phyloP scores from a whole-genome alignment of 2,329 filamentous ascomycete genomes.

The Alternaria novae-zelandiae region DNA sequence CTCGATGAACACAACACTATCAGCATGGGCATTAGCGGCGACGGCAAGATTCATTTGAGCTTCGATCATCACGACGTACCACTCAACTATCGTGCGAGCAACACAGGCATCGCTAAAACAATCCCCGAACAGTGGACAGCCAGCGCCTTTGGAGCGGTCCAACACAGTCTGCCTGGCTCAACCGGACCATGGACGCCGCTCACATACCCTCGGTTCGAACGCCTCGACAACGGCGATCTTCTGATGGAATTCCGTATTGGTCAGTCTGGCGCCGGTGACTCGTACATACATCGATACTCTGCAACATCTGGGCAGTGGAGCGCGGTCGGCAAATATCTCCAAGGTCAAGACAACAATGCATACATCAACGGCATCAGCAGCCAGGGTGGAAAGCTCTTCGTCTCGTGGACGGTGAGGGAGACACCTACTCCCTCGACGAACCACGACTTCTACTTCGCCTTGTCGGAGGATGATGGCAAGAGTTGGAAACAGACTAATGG shows the following conservation, averaged over 20 bases:
- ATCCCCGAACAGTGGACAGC: constrained; percentile 37
- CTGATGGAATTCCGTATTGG: constrained; percentile 60
- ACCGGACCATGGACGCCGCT: constrained; percentile 47
- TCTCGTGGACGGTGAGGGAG: constrained; percentile 60
- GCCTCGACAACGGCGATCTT: constrained; percentile 48
- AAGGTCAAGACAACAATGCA: constrained; percentile 57
- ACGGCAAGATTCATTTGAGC: constrained; percentile 61
- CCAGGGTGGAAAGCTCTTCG: constrained; percentile 46
- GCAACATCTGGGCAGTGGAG: constrained; percentile 46
- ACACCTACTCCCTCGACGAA: constrained; percentile 58
- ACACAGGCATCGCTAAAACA: constrained; percentile 38
- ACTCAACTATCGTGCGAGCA: constrained; percentile 45
- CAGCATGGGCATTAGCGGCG: constrained; percentile 59
- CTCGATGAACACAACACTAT: constrained; percentile 62
- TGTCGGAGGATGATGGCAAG: constrained; percentile 54
- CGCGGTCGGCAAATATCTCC: constrained; percentile 52
- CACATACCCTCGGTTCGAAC: constrained; percentile 59
- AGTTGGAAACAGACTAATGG: constrained; percentile 54
- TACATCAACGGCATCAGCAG: constrained; percentile 59
- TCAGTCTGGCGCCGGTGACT: constrained; percentile 58
- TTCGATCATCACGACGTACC: constrained; percentile 58
- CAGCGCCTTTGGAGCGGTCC: constrained; percentile 35
- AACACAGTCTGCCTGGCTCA: constrained; percentile 38
- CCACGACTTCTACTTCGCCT: constrained; percentile 58
- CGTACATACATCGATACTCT: constrained; percentile 57